Percentiles rank a stretch among this genome's conserved stretches.
Evolutionary conservation across 1,284 basidiomycete species (phyloP).

Genomic region (Cryptococcus floricola): DNA sequence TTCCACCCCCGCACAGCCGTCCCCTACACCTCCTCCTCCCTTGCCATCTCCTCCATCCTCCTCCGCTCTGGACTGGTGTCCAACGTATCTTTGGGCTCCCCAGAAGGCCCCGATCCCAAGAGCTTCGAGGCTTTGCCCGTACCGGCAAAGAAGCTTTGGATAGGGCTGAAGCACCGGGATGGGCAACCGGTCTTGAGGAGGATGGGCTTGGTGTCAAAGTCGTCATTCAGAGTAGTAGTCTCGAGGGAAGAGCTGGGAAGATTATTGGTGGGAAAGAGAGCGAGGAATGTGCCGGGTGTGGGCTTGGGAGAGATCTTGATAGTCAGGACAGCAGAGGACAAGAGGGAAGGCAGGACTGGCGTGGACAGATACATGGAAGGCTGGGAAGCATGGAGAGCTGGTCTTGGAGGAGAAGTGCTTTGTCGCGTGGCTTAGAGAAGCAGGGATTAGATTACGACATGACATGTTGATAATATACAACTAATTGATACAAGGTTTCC

Average conservation of each 20-base stretch:
- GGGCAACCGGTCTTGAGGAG: conserved; percentile 44
- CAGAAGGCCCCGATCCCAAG: conserved; percentile 35
- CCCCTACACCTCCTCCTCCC: conserved; percentile 40
- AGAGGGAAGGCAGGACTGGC: conserved; percentile 18
- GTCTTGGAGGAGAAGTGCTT: conserved; percentile 47
- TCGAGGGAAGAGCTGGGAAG: conserved; percentile 39
- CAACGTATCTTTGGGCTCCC: conserved; percentile 42
- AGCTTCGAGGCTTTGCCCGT: conserved; percentile 32
- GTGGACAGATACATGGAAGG: conserved; percentile 43
- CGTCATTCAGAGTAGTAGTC: conserved; percentile 35
- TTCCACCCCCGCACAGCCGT: conserved; percentile 43
- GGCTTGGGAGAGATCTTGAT: conserved; percentile 48
- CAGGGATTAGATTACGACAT: background rate
- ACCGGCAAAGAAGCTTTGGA: conserved; percentile 40
- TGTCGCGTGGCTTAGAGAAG: conserved; percentile 35
- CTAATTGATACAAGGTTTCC: background rate
- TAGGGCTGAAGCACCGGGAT: conserved; percentile 44
- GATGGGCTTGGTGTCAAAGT: conserved; percentile 43
- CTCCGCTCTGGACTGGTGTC: conserved; percentile 47
- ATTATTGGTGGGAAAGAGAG: conserved; percentile 42
- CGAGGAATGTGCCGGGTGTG: conserved; percentile 41
- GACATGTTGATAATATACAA: background rate
- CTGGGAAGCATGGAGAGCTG: conserved; percentile 49
- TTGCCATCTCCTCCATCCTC: conserved; percentile 45
- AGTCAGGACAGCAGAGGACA: conserved; percentile 30